phyloP scores from a whole-genome alignment of 352 stramenopile species.

The Pythium phragmiticola region DNA sequence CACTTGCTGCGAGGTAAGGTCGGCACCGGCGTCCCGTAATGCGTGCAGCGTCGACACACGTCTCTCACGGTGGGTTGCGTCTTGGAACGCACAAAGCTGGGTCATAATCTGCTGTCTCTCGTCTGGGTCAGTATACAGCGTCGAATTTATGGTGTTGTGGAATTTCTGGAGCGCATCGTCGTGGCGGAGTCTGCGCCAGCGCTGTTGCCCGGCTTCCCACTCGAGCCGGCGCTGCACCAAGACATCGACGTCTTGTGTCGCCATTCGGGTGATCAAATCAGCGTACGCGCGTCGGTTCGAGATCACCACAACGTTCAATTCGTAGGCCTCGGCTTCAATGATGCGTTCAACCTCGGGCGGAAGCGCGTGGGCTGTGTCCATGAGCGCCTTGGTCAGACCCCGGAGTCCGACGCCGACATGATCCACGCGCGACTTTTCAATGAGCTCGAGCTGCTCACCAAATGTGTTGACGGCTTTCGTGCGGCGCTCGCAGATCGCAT shows the following conservation, averaged over 20 bases:
- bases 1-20: constrained; percentile 44
- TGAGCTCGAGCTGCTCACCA: constrained; percentile 40
- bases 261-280: constrained; percentile 64
- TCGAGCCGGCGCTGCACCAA: constrained; percentile 49
- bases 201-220: constrained; percentile 60
- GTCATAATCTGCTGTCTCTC: constrained; percentile 55
- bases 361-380: constrained; percentile 66
- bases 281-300: constrained; percentile 76
- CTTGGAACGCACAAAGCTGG: constrained; percentile 53
- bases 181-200: constrained; percentile 80
- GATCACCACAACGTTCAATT: constrained; percentile 83
- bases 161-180: constrained; percentile 68
- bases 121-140: constrained; percentile 66
- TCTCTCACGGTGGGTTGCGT: constrained; percentile 45
- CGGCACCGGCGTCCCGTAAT: constrained; percentile 37
- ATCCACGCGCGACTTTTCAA: constrained; percentile 50
- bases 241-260: constrained; percentile 64
- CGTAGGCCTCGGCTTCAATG: constrained; percentile 68
- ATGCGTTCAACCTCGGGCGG: constrained; percentile 69
- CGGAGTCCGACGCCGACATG: constrained; percentile 42
- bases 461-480: constrained; percentile 44
- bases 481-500: constrained; percentile 44
- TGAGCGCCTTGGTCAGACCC: constrained; percentile 47
- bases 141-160: constrained; percentile 50
- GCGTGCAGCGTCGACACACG: constrained; percentile 48